A percentile compares a stretch with the other conserved stretches of the same genome.
phyloP scores from a whole-genome alignment of 2,329 filamentous ascomycete genomes.

The Aspergillus quadricinctus region DNA sequence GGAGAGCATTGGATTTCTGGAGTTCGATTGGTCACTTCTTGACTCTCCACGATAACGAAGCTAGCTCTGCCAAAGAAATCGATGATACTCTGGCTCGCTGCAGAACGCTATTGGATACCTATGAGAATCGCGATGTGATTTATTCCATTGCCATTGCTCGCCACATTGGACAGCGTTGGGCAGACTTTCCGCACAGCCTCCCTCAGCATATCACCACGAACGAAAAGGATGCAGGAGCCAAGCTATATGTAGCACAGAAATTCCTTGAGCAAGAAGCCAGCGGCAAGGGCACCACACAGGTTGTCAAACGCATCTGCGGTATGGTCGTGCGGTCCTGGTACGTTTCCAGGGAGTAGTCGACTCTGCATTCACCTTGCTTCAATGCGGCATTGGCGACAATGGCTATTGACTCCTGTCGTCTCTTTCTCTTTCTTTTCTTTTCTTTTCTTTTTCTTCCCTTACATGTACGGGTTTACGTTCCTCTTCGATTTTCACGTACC shows the following conservation, averaged over 20 bases:
- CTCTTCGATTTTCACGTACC: slow-evolving; percentile 10
- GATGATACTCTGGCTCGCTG: slow-evolving; percentile 63
- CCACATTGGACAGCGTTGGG: slow-evolving; percentile 64
- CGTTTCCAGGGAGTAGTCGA: slow-evolving; percentile 32
- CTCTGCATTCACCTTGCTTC: slow-evolving; percentile 6
- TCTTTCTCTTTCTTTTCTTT: background rate
- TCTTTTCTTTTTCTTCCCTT: slow-evolving; percentile 5
- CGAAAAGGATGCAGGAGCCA: slow-evolving; percentile 63
- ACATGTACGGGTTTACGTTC: slow-evolving; percentile 3
- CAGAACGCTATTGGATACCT: slow-evolving; percentile 68
- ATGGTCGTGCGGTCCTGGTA: slow-evolving; percentile 60
- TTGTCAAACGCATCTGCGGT: slow-evolving; percentile 65
- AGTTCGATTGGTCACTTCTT: slow-evolving; percentile 69
- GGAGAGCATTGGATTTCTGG: slow-evolving; percentile 76
- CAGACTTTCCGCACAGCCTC: slow-evolving; percentile 54
- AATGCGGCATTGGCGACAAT: slow-evolving; percentile 12
- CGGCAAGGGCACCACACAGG: slow-evolving; percentile 68
- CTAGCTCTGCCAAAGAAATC: slow-evolving; percentile 52
- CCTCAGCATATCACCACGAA: slow-evolving; percentile 56
- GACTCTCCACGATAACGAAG: slow-evolving; percentile 58
- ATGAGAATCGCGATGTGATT: slow-evolving; percentile 84
- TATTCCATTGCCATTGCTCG: slow-evolving; percentile 82
- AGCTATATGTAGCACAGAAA: slow-evolving; percentile 64
- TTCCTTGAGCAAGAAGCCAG: slow-evolving; percentile 64
- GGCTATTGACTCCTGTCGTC: background rate